A percentile compares a stretch with the other conserved stretches of the same genome.
These are phyloP conservation scores for Phialophora macrospora DNA, from an alignment of 2,329 filamentous ascomycete species.

Conservation along the genomic window DNA sequence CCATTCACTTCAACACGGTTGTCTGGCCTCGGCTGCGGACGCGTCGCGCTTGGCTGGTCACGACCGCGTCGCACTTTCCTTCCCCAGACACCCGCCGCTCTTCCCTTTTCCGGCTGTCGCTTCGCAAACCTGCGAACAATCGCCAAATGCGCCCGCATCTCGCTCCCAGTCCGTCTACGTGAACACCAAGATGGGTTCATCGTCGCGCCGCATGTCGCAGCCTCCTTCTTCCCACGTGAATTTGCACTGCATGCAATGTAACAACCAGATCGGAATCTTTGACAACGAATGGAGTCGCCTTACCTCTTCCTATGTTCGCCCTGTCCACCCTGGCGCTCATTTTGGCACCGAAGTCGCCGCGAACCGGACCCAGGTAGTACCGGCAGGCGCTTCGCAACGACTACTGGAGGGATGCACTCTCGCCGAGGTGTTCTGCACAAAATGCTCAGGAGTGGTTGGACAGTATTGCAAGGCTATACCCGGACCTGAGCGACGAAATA, in stretches of 20 bases:
- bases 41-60: neutral
- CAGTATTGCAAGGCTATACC: constrained; percentile 37
- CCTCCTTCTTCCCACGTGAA: constrained; percentile 22
- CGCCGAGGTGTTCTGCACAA: constrained; percentile 37
- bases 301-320: constrained; percentile 36
- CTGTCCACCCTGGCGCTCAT: constrained; percentile 31
- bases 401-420: constrained; percentile 36
- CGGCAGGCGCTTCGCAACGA: constrained; percentile 31
- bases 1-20: neutral
- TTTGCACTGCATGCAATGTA: constrained; percentile 36
- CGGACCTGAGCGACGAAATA: constrained; percentile 23
- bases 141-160: neutral
- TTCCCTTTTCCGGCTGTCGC: neutral
- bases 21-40: neutral
- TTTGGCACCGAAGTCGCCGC: constrained; percentile 33
- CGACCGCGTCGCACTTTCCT: neutral
- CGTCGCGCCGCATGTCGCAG: constrained; percentile 21
- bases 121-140: neutral
- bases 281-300: constrained; percentile 39
- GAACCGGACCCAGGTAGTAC: constrained; percentile 33
- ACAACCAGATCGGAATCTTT: constrained; percentile 37
- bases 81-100: neutral
- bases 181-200: constrained; percentile 17
- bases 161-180: neutral
- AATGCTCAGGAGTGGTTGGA: constrained; percentile 35